phyloP scores from a whole-genome alignment of 2,329 filamentous ascomycete genomes.

The Beauveria brongniartii region DNA sequence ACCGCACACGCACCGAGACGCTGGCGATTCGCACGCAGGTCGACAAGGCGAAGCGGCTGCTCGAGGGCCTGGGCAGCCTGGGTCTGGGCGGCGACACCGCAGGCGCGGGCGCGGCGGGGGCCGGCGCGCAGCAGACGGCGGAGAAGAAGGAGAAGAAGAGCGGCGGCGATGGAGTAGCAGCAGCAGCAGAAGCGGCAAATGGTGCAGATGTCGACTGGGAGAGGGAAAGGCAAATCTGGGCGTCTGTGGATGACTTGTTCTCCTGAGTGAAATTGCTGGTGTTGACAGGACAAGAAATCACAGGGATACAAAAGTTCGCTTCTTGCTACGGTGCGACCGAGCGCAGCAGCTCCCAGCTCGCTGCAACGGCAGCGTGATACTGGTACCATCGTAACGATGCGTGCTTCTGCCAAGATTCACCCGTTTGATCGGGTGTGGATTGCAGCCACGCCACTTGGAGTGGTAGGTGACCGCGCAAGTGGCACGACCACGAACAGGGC shows the following conservation, averaged over 20 bases:
- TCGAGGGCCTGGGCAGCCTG: constrained; percentile 58
- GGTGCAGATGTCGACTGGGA: constrained; percentile 14
- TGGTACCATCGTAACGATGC: neutral
- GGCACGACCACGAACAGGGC: neutral
- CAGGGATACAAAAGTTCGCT: neutral
- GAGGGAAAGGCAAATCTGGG: constrained; percentile 31
- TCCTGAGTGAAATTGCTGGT: constrained; percentile 16
- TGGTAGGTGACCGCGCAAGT: neutral
- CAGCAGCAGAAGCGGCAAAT: neutral
- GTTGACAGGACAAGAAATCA: neutral
- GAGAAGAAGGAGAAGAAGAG: constrained; percentile 13
- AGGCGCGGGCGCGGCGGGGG: constrained; percentile 5
- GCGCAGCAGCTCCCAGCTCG: neutral
- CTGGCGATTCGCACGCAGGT: constrained; percentile 57
- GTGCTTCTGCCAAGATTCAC: neutral
- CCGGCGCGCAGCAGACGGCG: constrained; percentile 1
- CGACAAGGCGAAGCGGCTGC: constrained; percentile 63
- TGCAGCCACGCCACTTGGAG: neutral
- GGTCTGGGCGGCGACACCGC: constrained; percentile 21
- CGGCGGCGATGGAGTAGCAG: neutral
- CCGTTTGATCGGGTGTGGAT: neutral
- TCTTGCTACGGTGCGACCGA: neutral
- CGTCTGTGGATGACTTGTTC: constrained; percentile 33
- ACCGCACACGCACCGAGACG: constrained; percentile 65
- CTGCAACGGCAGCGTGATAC: neutral